Conservation (phyloP, 78 protist genomes). For the Dictyostelium discoideum region dicty_2.7 NC_007088.5:1265501-1266000, state of each 20-base stretch:
- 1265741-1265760: not conserved
- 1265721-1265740: not conserved
- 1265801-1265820: not conserved
- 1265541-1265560: not conserved
- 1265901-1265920: not conserved
- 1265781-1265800: not conserved
- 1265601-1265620: not conserved
- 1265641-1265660: not conserved
- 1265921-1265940: not conserved
- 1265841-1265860: not conserved
- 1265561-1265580: not conserved
- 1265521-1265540: slow-evolving; percentile 1
- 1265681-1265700: not conserved
- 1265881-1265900: not conserved
- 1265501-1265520: slow-evolving; percentile 9
- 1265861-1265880: not conserved
- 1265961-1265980: not conserved
- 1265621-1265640: not conserved
- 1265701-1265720: not conserved
- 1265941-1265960: not conserved
- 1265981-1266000: not conserved
- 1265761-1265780: not conserved
- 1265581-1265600: not conserved
- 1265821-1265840: not conserved
- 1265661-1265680: not conserved